Evolutionary conservation across 371 early-diverging fungal genomes (phyloP), one percentile per base, ranked within the genome.

Genomic region (Rhizopus stolonifer): DNA sequence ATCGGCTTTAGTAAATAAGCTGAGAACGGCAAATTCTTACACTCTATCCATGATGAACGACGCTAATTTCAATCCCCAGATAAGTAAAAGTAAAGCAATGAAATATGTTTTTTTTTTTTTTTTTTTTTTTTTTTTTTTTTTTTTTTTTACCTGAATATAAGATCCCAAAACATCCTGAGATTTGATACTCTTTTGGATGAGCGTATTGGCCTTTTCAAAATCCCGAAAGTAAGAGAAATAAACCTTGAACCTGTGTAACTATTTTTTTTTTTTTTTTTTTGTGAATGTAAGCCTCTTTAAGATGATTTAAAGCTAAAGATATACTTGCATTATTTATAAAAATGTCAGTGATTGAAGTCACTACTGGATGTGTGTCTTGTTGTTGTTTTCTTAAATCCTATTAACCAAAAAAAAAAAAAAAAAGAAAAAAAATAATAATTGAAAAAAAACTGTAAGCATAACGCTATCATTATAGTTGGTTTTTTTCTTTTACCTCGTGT

Each of bases 401-500:
- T 7, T 29, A 29, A 29, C 4, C 4, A 10, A 7, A 29, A 29
- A 29, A 7, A 29, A 10, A 29, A 4, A 4, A 29, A n/a, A 29
- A 29, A 29, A 29, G 31, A 7, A 29, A 29, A 29, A 7, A 29
- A 10, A 29, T 10, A 4, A 29, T 29, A 29, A 29, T 29, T 29
- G n/a, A n/a, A n/a, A n/a, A n/a, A n/a, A n/a, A n/a, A n/a, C n/a
- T n/a, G n/a, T n/a, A n/a, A n/a, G n/a, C n/a, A n/a, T n/a, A n/a
- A n/a, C n/a, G n/a, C n/a, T n/a, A n/a, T n/a, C n/a, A n/a, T n/a
- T n/a, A 36, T 36, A 1, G 1, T 15, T 38, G 14, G 10, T 39
- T 0, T 48, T 7, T 2, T 13, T 54, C 2, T n/a, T 36, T 61
- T 67, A 86, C 87, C 47, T 82, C 74, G 32, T 79, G 65, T n/a